phyloP scores from a whole-genome alignment of 2,329 filamentous ascomycete species.

The Stagonosporopsis tanaceti region DNA sequence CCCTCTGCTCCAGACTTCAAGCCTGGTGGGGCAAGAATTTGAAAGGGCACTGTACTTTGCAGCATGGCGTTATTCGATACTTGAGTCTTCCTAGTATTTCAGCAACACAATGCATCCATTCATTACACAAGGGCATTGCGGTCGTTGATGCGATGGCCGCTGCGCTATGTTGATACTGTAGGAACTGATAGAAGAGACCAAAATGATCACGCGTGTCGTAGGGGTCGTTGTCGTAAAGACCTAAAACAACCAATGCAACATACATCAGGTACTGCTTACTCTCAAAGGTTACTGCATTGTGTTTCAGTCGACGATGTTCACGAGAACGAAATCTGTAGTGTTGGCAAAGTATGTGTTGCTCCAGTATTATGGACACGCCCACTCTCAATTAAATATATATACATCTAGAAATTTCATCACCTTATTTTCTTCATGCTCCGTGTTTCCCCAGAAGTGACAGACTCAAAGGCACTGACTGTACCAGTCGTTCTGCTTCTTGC shows the following conservation, averaged over 20 bases:
- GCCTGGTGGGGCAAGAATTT: not conserved
- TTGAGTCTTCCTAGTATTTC: not conserved
- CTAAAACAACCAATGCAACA: not conserved
- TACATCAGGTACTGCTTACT: not conserved
- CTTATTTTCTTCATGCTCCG: too few relatives aligned
- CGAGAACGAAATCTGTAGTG: not conserved
- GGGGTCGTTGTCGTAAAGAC: too few relatives aligned
- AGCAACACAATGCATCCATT: not conserved
- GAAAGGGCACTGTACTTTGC: not conserved
- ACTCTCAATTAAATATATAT: not conserved
- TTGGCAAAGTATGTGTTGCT: not conserved
- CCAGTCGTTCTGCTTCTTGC: slow-evolving; percentile 53
- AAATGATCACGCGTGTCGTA: too few relatives aligned
- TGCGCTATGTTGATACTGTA: too few relatives aligned
- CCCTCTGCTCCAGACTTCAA: not conserved
- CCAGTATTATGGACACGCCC: not conserved
- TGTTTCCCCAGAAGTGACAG: not conserved
- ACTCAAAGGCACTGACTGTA: slow-evolving; percentile 55
- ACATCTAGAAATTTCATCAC: not conserved
- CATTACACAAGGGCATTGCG: not conserved
- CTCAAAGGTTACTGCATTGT: not conserved
- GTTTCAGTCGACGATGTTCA: not conserved
- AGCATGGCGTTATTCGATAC: not conserved
- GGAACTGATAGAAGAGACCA: too few relatives aligned
- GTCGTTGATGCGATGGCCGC: not conserved